Conservation (phyloP, 1,284 basidiomycete species). For the Pseudozyma tsukubaensis region DNA sequence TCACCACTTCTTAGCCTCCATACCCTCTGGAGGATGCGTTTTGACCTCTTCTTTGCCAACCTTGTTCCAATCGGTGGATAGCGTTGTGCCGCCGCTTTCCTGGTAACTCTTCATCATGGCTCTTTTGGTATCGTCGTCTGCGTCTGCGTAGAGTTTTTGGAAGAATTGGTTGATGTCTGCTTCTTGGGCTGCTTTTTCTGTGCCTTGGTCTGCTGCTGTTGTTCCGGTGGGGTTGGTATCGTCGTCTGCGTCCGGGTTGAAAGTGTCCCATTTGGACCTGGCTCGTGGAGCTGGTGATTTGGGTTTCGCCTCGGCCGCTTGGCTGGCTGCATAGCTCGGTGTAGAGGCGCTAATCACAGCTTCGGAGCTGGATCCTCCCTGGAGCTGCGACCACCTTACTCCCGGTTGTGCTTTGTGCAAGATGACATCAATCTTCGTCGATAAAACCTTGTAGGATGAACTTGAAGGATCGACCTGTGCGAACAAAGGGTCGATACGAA, state of each 20-base stretch:
- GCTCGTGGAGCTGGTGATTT: neutral
- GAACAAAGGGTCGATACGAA: conserved; percentile 48
- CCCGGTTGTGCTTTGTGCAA: conserved; percentile 51
- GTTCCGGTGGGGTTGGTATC: conserved; percentile 3
- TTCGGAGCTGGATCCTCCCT: neutral
- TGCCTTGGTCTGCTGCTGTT: conserved; percentile 8
- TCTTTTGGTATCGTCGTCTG: conserved; percentile 63
- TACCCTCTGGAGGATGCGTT: conserved; percentile 59
- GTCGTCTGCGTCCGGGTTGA: conserved; percentile 52
- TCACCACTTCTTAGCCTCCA: conserved; percentile 62
- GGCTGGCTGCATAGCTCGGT: conserved; percentile 16
- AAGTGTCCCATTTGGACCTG: conserved; percentile 63
- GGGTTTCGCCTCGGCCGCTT: conserved; percentile 12
- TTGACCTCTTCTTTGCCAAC: conserved; percentile 50
- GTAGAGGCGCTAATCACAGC: conserved; percentile 18
- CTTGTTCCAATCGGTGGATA: conserved; percentile 67
- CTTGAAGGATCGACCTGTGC: conserved; percentile 29
- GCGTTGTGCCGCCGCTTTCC: conserved; percentile 63
- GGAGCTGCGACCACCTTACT: conserved; percentile 44
- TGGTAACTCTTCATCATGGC: conserved; percentile 68
- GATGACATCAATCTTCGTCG: conserved; percentile 61
- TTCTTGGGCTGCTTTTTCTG: conserved; percentile 17
- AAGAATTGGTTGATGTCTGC: conserved; percentile 65
- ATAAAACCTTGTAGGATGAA: conserved; percentile 45
- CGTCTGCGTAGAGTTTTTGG: conserved; percentile 64